A percentile compares a stretch with the other conserved stretches of the same genome.
These are phyloP conservation scores for Lactarius hengduanensis DNA, from an alignment of 768 basidiomycete species.

Conservation along the genomic window DNA sequence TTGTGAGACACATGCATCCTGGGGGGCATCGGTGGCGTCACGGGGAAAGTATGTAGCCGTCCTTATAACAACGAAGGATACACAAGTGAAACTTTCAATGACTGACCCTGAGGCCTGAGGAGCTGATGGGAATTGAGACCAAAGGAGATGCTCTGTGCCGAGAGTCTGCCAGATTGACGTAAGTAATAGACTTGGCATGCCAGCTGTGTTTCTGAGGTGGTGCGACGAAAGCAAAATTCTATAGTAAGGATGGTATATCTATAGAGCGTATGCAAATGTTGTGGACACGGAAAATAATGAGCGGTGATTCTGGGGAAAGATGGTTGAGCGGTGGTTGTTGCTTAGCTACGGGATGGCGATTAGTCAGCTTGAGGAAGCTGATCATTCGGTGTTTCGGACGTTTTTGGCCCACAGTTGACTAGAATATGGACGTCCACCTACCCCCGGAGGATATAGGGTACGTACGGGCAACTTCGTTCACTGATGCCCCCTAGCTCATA, in stretches of 20 bases:
- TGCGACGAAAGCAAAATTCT: background rate
- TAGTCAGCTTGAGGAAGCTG: constrained; percentile 5
- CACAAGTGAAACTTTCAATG: background rate
- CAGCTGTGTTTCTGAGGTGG: background rate
- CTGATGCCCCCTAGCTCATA: constrained; percentile 12
- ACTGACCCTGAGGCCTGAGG: background rate
- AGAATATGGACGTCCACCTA: constrained; percentile 19
- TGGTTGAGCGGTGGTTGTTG: constrained; percentile 4
- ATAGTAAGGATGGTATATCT: background rate
- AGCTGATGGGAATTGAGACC: background rate
- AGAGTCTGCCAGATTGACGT: background rate
- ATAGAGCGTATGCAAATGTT: background rate
- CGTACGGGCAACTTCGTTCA: background rate
- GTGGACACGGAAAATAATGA: background rate
- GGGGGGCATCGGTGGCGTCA: background rate
- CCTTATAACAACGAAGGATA: background rate
- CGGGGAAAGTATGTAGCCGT: background rate
- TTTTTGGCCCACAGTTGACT: constrained; percentile 2
- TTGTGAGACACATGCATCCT: background rate
- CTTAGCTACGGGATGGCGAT: constrained; percentile 9
- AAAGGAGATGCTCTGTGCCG: background rate
- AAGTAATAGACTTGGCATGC: background rate
- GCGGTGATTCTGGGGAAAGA: background rate
- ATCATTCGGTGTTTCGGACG: background rate
- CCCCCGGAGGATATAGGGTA: constrained; percentile 20